Conservation (phyloP, 805 yeast species). For the Sugiyamaella valdiviana region DNA sequence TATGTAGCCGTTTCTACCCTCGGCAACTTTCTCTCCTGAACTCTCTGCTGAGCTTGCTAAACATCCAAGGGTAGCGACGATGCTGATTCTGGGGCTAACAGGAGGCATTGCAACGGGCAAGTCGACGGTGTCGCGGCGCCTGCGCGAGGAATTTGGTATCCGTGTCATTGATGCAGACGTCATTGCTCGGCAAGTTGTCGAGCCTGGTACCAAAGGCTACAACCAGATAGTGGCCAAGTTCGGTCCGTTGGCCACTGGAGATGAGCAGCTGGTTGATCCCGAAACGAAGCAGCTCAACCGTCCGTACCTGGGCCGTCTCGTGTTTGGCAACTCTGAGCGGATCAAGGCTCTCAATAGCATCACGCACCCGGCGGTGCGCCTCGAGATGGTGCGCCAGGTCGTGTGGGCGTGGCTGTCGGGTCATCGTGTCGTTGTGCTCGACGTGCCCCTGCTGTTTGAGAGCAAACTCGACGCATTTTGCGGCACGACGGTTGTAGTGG, state of each 20-base stretch:
- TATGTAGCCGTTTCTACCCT: too few relatives aligned
- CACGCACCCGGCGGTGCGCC: slow-evolving; percentile 82
- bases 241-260: slow-evolving; percentile 38
- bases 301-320: slow-evolving; percentile 66
- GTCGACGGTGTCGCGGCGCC: slow-evolving; percentile 69
- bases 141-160: slow-evolving; percentile 46
- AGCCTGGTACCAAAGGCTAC: slow-evolving; percentile 72
- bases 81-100: slow-evolving; percentile 92
- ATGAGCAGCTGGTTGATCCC: slow-evolving; percentile 21
- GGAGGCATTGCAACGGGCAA: slow-evolving; percentile 99
- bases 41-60: not conserved
- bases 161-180: slow-evolving; percentile 83
- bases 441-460: slow-evolving; percentile 88
- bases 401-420: slow-evolving; percentile 52
- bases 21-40: not conserved
- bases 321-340: slow-evolving; percentile 62
- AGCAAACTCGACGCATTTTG: slow-evolving; percentile 64
- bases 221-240: slow-evolving; percentile 58
- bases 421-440: slow-evolving; percentile 60
- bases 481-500: slow-evolving; percentile 62
- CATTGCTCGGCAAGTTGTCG: slow-evolving; percentile 79
- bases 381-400: slow-evolving; percentile 55
- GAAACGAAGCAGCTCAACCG: slow-evolving; percentile 46
- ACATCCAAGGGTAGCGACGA: slow-evolving; percentile 26
- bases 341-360: slow-evolving; percentile 59